Evolutionary conservation across 805 yeast genomes (phyloP).

Genomic region (Wickerhamiella bombiphila): DNA sequence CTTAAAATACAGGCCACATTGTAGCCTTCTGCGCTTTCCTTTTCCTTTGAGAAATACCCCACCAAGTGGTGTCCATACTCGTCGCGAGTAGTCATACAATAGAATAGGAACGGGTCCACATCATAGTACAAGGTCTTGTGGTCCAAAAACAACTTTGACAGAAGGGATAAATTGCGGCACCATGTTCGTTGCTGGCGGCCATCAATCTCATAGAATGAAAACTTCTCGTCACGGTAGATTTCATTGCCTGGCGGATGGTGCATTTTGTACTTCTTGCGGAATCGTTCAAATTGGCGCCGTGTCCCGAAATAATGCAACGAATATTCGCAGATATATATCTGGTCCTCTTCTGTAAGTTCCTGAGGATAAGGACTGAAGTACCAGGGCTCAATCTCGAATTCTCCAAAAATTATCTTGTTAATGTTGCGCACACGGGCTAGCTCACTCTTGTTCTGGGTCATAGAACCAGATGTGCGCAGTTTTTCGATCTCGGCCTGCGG

Average conservation of each 20-base stretch:
- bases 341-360: constrained; percentile 85
- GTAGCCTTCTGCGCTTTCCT: constrained; percentile 87
- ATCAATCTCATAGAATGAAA: constrained; percentile 93
- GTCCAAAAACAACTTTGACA: constrained; percentile 83
- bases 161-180: constrained; percentile 87
- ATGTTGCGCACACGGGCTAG: constrained; percentile 84
- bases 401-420: constrained; percentile 66
- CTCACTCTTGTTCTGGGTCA: constrained; percentile 81
- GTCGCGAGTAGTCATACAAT: constrained; percentile 86
- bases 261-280: constrained; percentile 71
- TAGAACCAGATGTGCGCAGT: constrained; percentile 87
- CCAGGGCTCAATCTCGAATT: constrained; percentile 94
- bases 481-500: constrained; percentile 88
- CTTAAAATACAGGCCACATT: constrained; percentile 96
- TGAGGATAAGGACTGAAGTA: constrained; percentile 95
- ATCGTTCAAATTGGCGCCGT: constrained; percentile 79
- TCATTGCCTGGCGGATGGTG: constrained; percentile 98
- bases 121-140: constrained; percentile 95
- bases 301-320: constrained; percentile 82
- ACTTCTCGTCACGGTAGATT: constrained; percentile 81
- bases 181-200: constrained; percentile 92
- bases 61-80: constrained; percentile 89
- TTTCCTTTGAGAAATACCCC: constrained; percentile 93
- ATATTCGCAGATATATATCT: constrained; percentile 80
- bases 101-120: constrained; percentile 93